These are phyloP conservation scores for Rhipidocladum racemiflorum DNA, from an alignment of 176 grass and related monocot genomes.

Conservation along the genomic window DNA sequence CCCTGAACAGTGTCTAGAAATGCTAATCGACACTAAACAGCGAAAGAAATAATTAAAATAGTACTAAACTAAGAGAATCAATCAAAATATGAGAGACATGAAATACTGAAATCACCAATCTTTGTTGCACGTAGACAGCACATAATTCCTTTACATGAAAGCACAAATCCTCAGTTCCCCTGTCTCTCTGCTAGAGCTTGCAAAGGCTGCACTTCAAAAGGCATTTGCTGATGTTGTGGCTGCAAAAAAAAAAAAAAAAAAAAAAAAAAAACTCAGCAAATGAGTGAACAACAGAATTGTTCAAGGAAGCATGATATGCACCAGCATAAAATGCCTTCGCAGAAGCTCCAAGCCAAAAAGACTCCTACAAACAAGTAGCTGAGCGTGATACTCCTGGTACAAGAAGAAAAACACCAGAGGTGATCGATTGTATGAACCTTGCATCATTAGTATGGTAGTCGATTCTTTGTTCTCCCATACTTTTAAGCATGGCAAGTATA, in stretches of 20 bases:
- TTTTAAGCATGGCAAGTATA: background rate
- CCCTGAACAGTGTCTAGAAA: too few relatives aligned
- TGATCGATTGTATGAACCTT: background rate
- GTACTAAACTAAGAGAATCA: too few relatives aligned
- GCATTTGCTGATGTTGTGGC: conserved; percentile 47
- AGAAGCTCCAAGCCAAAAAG: conserved; percentile 51
- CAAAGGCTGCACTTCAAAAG: conserved; percentile 57
- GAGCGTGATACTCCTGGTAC: conserved; percentile 21
- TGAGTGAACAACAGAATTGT: conserved; percentile 37
- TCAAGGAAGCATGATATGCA: conserved; percentile 46
- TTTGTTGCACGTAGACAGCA: too few relatives aligned
- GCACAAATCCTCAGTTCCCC: too few relatives aligned
- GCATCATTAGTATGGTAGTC: background rate
- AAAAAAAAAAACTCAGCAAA: conserved; percentile 50
- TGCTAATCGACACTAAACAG: too few relatives aligned
- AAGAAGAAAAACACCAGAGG: conserved; percentile 5
- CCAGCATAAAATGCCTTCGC: conserved; percentile 45
- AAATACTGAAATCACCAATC: too few relatives aligned
- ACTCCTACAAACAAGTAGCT: conserved; percentile 14
- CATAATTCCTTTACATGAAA: too few relatives aligned
- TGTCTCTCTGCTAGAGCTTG: too few relatives aligned
- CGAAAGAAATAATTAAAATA: too few relatives aligned
- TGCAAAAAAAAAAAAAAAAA: too few relatives aligned
- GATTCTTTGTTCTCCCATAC: background rate
- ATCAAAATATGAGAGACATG: too few relatives aligned